Evolutionary conservation across 495 filamentous ascomycete genomes (phyloP).

Genomic region (Talaromyces borbonicus): DNA sequence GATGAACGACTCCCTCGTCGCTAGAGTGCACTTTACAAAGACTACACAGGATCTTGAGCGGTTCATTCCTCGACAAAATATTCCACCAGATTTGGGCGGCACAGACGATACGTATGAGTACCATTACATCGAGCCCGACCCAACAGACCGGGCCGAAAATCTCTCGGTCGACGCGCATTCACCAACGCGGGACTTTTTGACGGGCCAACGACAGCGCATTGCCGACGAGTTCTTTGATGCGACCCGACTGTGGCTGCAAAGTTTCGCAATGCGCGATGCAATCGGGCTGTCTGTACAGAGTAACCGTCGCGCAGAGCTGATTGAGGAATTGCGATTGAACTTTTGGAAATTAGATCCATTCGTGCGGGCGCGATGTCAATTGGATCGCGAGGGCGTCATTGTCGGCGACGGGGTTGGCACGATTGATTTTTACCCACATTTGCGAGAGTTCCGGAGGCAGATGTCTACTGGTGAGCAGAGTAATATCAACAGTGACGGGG

Average conservation of each 20-base stretch:
- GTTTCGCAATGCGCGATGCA: slow-evolving; percentile 2
- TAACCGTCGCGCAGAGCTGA: slow-evolving; percentile 48
- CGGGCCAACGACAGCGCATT: slow-evolving; percentile 45
- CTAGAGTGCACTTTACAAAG: slow-evolving; percentile 89
- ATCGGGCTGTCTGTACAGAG: slow-evolving; percentile 9
- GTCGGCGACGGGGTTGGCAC: slow-evolving; percentile 6
- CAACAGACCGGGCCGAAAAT: slow-evolving; percentile 59
- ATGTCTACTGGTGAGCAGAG: too few species aligned
- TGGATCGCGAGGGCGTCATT: slow-evolving; percentile 63
- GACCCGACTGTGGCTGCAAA: slow-evolving; percentile 52
- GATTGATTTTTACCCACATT: slow-evolving; percentile 8
- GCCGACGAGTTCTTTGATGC: slow-evolving; percentile 57
- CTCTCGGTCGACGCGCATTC: slow-evolving; percentile 32
- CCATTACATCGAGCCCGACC: slow-evolving; percentile 62
- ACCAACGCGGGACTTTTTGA: slow-evolving; percentile 46
- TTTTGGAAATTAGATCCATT: slow-evolving; percentile 81
- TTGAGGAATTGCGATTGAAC: slow-evolving; percentile 53
- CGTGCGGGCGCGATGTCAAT: slow-evolving; percentile 55
- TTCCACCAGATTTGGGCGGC: slow-evolving; percentile 70
- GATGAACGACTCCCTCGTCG: slow-evolving; percentile 92
- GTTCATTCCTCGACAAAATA: slow-evolving; percentile 58
- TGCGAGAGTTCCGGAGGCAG: background rate
- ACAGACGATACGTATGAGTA: slow-evolving; percentile 68
- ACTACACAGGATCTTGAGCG: slow-evolving; percentile 62
- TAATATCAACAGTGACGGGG: too few species aligned